Evolutionary conservation across 75 land plant genomes (phyloP).

Genomic region (Pinus taeda): DNA sequence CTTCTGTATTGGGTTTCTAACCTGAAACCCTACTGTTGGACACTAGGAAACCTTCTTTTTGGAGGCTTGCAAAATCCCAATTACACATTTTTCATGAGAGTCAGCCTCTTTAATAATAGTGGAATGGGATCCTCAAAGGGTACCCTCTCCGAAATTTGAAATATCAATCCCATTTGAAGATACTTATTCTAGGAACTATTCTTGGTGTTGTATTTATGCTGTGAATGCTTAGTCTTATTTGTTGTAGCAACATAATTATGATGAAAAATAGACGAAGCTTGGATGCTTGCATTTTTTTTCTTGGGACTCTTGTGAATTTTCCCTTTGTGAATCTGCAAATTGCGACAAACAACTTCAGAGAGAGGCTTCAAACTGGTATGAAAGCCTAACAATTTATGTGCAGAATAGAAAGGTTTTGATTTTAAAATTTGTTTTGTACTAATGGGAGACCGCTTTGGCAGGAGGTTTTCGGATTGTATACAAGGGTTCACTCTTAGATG

Average conservation of each 20-base stretch:
- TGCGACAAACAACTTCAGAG: slow-evolving; percentile 40
- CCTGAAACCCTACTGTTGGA: too few relatives aligned
- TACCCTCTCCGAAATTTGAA: not conserved
- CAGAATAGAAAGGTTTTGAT: not conserved
- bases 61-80: too few relatives aligned
- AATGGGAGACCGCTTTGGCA: too few relatives aligned
- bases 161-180: too few relatives aligned
- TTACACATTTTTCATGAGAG: too few relatives aligned
- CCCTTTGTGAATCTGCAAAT: too few relatives aligned
- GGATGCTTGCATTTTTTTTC: slow-evolving; percentile 22
- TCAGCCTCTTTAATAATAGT: not conserved
- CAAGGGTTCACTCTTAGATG: slow-evolving; percentile 47
- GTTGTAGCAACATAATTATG: slow-evolving; percentile 21
- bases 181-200: too few relatives aligned
- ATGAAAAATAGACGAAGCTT: slow-evolving; percentile 13
- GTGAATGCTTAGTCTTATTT: slow-evolving; percentile 23
- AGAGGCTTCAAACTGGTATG: slow-evolving; percentile 43
- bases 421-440: not conserved
- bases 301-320: too few relatives aligned
- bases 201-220: slow-evolving; percentile 24
- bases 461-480: slow-evolving; percentile 58
- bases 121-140: not conserved
- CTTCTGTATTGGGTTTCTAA: too few relatives aligned
- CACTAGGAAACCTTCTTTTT: too few relatives aligned
- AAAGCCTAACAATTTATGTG: slow-evolving; percentile 1